Percentiles rank a stretch among this genome's conserved stretches.
Evolutionary conservation across 106 monocot genomes (phyloP).

Genomic region (Apostasia ramifera): DNA sequence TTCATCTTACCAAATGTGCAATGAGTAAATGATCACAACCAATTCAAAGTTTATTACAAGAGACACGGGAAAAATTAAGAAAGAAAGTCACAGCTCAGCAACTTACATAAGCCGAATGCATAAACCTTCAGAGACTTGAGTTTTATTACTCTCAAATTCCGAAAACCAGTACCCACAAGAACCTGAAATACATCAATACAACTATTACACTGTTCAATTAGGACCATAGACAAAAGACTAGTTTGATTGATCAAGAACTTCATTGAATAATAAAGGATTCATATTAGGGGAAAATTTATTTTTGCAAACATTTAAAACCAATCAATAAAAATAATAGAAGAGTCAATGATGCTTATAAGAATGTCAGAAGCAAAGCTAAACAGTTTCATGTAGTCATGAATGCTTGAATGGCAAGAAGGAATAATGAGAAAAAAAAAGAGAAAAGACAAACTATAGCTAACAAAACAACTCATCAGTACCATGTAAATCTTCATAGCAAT

Average conservation of each 20-base stretch:
- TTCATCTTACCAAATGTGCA: neutral
- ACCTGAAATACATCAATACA: conserved; percentile 46
- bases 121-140: conserved; percentile 81
- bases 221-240: too few relatives aligned
- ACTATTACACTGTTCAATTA: neutral
- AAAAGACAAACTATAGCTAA: neutral
- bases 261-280: too few relatives aligned
- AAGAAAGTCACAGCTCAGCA: neutral
- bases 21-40: too few relatives aligned
- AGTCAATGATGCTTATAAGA: too few relatives aligned
- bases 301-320: too few relatives aligned
- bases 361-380: too few relatives aligned
- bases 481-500: neutral
- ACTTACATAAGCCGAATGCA: conserved; percentile 99
- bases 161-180: conserved; percentile 88
- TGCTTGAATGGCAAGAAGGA: neutral
- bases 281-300: too few relatives aligned
- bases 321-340: too few relatives aligned
- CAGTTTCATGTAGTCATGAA: too few relatives aligned
- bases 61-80: neutral
- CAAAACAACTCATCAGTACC: neutral
- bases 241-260: too few relatives aligned
- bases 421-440: neutral
- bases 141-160: conserved; percentile 72
- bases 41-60: too few relatives aligned